Conservation (phyloP, 768 basidiomycete genomes). For the Amanita pseudoporphyria region DNA sequence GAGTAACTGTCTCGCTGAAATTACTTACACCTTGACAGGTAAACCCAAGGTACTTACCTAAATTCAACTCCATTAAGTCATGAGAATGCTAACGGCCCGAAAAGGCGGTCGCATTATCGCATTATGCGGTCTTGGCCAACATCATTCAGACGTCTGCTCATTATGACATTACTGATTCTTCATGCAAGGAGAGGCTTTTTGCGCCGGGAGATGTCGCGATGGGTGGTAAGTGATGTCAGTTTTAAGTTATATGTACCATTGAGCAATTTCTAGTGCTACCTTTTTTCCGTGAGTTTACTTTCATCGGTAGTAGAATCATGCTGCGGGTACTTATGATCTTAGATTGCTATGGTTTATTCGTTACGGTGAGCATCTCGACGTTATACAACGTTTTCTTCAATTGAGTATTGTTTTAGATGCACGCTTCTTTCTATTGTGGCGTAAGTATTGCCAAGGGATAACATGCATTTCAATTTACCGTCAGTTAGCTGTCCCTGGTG, state of each 20-base stretch:
- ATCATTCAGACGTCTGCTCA: conserved; percentile 50
- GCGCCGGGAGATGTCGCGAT: conserved; percentile 46
- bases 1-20: conserved; percentile 4
- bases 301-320: conserved; percentile 35
- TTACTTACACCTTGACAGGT: conserved; percentile 13
- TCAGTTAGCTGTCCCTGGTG: too few relatives aligned
- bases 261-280: conserved; percentile 35
- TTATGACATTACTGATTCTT: conserved; percentile 31
- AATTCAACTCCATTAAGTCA: background rate
- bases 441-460: too few relatives aligned
- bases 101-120: conserved; percentile 59
- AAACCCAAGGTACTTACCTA: conserved; percentile 28
- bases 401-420: conserved; percentile 23
- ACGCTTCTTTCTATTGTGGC: conserved; percentile 43
- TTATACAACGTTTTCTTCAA: background rate
- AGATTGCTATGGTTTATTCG: conserved; percentile 56
- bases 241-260: background rate
- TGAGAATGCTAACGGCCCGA: background rate
- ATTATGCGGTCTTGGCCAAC: conserved; percentile 56
- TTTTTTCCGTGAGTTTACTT: conserved; percentile 54
- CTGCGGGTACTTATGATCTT: background rate
- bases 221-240: conserved; percentile 35
- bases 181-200: conserved; percentile 29
- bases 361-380: conserved; percentile 31
- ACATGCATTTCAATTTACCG: conserved; percentile 37